Percentiles rank a stretch among this genome's conserved stretches.
Conservation (phyloP, 2,329 filamentous ascomycete genomes). For the Elsinoe batatas region DNA sequence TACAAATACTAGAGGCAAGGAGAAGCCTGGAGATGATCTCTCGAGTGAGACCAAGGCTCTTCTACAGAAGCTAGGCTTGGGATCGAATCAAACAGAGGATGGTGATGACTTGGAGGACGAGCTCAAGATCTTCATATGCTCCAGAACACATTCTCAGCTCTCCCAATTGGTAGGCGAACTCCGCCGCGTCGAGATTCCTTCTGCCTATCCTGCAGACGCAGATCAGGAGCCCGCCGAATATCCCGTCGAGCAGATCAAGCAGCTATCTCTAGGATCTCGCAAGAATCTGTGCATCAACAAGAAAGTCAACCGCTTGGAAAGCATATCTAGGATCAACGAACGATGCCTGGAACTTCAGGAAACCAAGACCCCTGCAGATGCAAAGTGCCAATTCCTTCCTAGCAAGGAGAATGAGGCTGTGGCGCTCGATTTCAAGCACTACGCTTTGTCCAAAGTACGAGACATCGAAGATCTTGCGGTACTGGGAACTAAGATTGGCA, state of each 20-base stretch:
- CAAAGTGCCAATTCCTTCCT: slow-evolving; percentile 67
- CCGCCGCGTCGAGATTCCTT: slow-evolving; percentile 64
- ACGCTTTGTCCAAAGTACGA: slow-evolving; percentile 69
- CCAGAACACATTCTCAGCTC: slow-evolving; percentile 83
- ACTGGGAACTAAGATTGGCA: slow-evolving; percentile 65
- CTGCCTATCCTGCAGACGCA: slow-evolving; percentile 44
- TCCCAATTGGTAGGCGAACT: slow-evolving; percentile 81
- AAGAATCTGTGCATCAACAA: slow-evolving; percentile 88
- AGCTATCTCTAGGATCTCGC: slow-evolving; percentile 73
- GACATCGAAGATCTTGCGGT: slow-evolving; percentile 86
- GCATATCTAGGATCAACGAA: slow-evolving; percentile 79
- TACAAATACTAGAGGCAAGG: slow-evolving; percentile 18
- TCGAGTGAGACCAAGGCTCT: slow-evolving; percentile 67
- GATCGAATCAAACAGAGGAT: slow-evolving; percentile 25
- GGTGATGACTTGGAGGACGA: slow-evolving; percentile 51
- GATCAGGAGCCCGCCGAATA: slow-evolving; percentile 8
- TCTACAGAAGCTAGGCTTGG: slow-evolving; percentile 50
- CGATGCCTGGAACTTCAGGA: slow-evolving; percentile 85
- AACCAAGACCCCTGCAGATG: slow-evolving; percentile 48
- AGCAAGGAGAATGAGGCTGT: slow-evolving; percentile 63
- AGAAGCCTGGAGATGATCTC: slow-evolving; percentile 35
- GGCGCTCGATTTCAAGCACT: slow-evolving; percentile 74
- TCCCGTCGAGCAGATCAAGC: slow-evolving; percentile 58
- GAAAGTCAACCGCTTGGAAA: slow-evolving; percentile 60
- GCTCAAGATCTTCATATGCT: slow-evolving; percentile 84